Base-by-base conservation (phyloP, 2,329 filamentous ascomycete genomes). In the Botrytis deweyae region DNA sequence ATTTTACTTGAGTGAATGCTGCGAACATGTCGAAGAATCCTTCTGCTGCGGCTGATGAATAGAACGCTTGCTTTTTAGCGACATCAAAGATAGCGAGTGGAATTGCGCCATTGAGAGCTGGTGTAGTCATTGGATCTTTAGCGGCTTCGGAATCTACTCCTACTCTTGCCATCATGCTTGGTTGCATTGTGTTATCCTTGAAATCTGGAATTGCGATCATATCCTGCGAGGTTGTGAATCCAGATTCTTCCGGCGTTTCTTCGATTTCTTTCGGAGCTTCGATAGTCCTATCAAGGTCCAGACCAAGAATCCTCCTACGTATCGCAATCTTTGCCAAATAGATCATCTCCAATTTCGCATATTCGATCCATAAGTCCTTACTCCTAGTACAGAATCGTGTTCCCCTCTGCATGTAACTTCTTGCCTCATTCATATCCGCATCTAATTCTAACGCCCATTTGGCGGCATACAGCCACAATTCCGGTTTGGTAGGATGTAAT, bases 1-100 rank as follows among this genome's bases (percentile, higher is more conserved):
- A 91, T 1, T 90, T 87, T 44, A 94, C 85, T 59, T 88, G 84
- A 33, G 86, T 85, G 82, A 97, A 98, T 9, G 86, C 84, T 3
- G 89, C 86, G 76, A 97, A 92, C 84, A 97, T 88, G 79, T 92
- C 85, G 82, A 96, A 98, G 83, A 98, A 97, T 36, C 88, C 84
- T 79, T 92, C 90, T 4, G 90, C 93, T 10, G 94, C 86, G 1
- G 85, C 84, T 2, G 90, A 83, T 74, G 88, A 88, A 81, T 91
- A 90, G 77, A 92, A 90, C 70, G 92, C 88, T 79, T 97, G 91
- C 81, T 92, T 93, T 84, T 90, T 90, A 9, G 94, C 91, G 36
- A 93, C 90, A 79, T 97, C 94, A 80, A 97, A 98, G 66, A 99
- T 93, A 58, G 95, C 94, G 73, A 94, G 88, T 2, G 96, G 95